Evolutionary conservation across 2,329 filamentous ascomycete genomes (phyloP).

Genomic region (Phoma sp.): DNA sequence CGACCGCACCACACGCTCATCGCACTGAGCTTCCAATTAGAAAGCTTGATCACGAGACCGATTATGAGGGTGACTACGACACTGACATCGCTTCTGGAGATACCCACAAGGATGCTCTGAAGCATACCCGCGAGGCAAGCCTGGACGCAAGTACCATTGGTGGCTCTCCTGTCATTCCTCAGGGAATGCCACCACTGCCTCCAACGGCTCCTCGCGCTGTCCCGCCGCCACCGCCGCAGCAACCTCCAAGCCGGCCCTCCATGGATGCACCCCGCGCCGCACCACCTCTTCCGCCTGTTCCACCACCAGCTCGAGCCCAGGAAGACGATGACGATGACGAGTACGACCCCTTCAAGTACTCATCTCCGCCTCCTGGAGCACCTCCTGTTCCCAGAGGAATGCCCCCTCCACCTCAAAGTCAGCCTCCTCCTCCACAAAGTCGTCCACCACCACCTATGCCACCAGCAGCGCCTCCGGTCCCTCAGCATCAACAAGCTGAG

Average conservation of each 20-base stretch:
- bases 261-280: slow-evolving; percentile 72
- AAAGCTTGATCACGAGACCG: slow-evolving; percentile 71
- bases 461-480: slow-evolving; percentile 40
- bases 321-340: slow-evolving; percentile 57
- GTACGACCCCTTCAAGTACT: slow-evolving; percentile 70
- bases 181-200: slow-evolving; percentile 44
- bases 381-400: slow-evolving; percentile 39
- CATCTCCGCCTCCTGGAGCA: slow-evolving; percentile 29
- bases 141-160: slow-evolving; percentile 65
- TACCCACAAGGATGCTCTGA: slow-evolving; percentile 92
- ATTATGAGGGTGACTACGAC: slow-evolving; percentile 97
- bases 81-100: slow-evolving; percentile 94
- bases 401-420: slow-evolving; percentile 40
- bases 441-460: slow-evolving; percentile 41
- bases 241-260: slow-evolving; percentile 57
- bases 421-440: slow-evolving; percentile 42
- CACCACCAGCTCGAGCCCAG: slow-evolving; percentile 64
- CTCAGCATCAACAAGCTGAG: slow-evolving; percentile 34
- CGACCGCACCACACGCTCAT: slow-evolving; percentile 46
- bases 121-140: slow-evolving; percentile 79
- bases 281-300: slow-evolving; percentile 69
- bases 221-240: slow-evolving; percentile 62
- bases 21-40: slow-evolving; percentile 39
- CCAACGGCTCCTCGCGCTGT: slow-evolving; percentile 51
- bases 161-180: slow-evolving; percentile 48